A percentile compares a stretch with the other conserved stretches of the same genome.
These are phyloP conservation scores for Candida yuanshanica DNA, from an alignment of 805 yeast genomes.

Conservation along the genomic window DNA sequence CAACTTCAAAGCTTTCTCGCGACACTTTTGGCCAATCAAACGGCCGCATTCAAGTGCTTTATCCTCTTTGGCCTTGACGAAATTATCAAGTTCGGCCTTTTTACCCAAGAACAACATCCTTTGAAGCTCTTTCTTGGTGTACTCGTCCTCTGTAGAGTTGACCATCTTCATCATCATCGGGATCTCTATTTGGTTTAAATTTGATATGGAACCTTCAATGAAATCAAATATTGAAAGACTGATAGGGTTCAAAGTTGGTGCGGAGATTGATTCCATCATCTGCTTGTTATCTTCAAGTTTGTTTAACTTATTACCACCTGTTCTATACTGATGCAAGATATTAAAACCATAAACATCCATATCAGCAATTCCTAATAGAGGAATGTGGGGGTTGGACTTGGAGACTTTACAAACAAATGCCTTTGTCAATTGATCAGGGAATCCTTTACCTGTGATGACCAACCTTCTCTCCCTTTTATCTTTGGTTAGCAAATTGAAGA, in stretches of 20 bases:
- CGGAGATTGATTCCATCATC: neutral
- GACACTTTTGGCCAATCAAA: neutral
- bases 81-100: conserved; percentile 56
- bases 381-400: conserved; percentile 19
- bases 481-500: conserved; percentile 30
- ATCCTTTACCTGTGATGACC: conserved; percentile 63
- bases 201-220: conserved; percentile 10
- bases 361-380: conserved; percentile 48
- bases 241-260: conserved; percentile 13
- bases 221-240: conserved; percentile 18
- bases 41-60: neutral
- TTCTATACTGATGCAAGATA: conserved; percentile 44
- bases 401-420: conserved; percentile 32
- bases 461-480: conserved; percentile 22
- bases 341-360: conserved; percentile 63
- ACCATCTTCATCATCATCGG: conserved; percentile 15
- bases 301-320: conserved; percentile 14
- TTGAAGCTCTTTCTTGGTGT: conserved; percentile 41
- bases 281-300: neutral
- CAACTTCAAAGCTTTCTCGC: neutral
- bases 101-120: conserved; percentile 49
- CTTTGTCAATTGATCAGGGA: conserved; percentile 55
- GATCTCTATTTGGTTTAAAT: conserved; percentile 25
- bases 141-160: neutral
- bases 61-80: neutral